Base-by-base conservation (phyloP, 2,329 filamentous ascomycete species). In the Colletotrichum gloeosporioides region DNA sequence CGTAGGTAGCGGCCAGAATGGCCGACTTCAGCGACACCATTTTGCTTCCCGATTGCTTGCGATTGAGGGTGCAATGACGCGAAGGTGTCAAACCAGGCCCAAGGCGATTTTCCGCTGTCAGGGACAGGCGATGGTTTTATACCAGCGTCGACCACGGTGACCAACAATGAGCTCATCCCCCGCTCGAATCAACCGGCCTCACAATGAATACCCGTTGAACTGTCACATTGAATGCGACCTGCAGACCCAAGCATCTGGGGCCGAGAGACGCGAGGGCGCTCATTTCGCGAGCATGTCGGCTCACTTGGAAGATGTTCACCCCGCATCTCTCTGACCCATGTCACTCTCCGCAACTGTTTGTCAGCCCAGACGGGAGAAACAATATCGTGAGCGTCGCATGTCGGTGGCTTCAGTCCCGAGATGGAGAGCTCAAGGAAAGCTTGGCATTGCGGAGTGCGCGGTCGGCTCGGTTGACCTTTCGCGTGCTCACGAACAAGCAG, bases 1-100 rank as follows among this genome's bases (percentile, higher is more conserved):
- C 79, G 12, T 80, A 75, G 25, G 69, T 65, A 8, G 80, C 71
- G 44, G 77, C 77, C 70, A 79, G 39, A 27, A 79, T 77, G 61
- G 79, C 69, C 55, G 77, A 80, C 71, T 75, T 77, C 25, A 77
- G 8, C 10, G 73, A 77, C 65, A 74, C 66, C 75, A 77, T 77
- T 22, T 75, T 75, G 71, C 62, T 75, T 75, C 66, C 75, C 61
- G 32, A 16, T 59, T 59, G 34, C 64, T 68, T 69, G 44, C 15
- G 32, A 59, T 25, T 25, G 18, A n/a, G 59, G 70, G 31, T 69
- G 69, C 69, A 73, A 73, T 63, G 57, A 76, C 57, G 70, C 64
- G 44, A 69, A 53, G 70, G 36, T 76, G 32, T 53, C 70, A 57
- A 68, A 39, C 63, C n/a, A 32, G 32, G 34, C 34, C 12, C 27